These are phyloP conservation scores for Extremus antarcticus DNA, from an alignment of 495 filamentous ascomycete genomes.

Conservation along the genomic window DNA sequence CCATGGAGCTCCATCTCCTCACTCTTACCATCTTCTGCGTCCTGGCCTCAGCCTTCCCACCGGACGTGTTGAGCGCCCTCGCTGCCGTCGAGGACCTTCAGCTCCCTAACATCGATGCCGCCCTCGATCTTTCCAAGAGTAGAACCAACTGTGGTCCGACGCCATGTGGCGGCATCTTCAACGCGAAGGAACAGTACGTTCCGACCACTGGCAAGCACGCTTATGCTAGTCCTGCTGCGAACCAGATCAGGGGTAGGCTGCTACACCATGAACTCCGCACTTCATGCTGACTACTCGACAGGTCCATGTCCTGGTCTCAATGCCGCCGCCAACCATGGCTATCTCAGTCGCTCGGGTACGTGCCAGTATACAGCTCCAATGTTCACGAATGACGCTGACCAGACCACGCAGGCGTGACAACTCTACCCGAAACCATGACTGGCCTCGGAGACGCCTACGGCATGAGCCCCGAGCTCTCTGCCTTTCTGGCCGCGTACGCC, in stretches of 20 bases:
- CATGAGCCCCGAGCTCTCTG: constrained; percentile 40
- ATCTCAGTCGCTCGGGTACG: constrained; percentile 40
- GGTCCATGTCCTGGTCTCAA: constrained; percentile 45
- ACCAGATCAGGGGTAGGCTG: constrained; percentile 2
- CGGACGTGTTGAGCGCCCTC: not conserved
- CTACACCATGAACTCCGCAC: not conserved
- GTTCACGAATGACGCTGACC: constrained; percentile 26
- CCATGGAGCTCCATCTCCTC: not conserved
- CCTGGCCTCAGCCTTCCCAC: not conserved
- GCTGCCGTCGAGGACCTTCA: not conserved
- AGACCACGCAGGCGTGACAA: constrained; percentile 11
- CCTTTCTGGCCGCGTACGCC: constrained; percentile 39
- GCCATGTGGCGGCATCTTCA: constrained; percentile 2
- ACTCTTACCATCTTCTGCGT: not conserved
- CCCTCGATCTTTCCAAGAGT: not conserved
- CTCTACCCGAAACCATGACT: constrained; percentile 20
- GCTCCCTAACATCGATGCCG: not conserved
- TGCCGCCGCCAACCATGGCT: constrained; percentile 41
- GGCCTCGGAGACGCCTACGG: constrained; percentile 33
- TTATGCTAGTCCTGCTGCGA: not conserved
- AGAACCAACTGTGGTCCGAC: constrained; percentile 6
- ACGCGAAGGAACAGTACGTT: constrained; percentile 1
- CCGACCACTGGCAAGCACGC: constrained; percentile 3
- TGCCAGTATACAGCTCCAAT: constrained; percentile 21
- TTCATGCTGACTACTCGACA: not conserved